Evolutionary conservation across 257 asterid genomes (phyloP).

Genomic region (Plantago major): DNA sequence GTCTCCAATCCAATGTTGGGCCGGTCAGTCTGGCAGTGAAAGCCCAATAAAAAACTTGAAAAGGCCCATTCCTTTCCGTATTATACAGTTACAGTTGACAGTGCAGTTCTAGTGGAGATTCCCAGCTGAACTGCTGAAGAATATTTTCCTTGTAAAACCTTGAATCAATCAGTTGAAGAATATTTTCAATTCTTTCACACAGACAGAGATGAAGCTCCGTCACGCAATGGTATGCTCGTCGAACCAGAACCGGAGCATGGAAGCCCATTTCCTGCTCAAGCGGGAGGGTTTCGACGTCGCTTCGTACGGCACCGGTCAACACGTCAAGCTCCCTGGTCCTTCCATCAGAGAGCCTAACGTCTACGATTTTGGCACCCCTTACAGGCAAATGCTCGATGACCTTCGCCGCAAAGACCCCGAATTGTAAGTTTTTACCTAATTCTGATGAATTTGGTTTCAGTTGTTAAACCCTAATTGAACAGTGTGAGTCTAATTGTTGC

Average conservation of each 20-base stretch:
- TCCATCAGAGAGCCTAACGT: conserved; percentile 96
- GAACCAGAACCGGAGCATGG: conserved; percentile 99
- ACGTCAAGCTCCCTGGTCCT: conserved; percentile 99
- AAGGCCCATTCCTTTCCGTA: background rate
- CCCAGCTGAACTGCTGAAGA: too few relatives aligned
- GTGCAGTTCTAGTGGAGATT: too few relatives aligned
- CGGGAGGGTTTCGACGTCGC: conserved; percentile 87
- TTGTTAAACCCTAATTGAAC: background rate
- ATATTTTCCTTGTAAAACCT: too few relatives aligned
- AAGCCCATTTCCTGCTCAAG: conserved; percentile 79
- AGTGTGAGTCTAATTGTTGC: background rate
- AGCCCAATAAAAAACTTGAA: background rate
- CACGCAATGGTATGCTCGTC: conserved; percentile 98
- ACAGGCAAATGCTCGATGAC: conserved; percentile 89
- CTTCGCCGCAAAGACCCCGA: conserved; percentile 98
- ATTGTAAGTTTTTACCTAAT: conserved; percentile 30
- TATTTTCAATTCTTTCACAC: too few relatives aligned
- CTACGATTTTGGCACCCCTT: conserved; percentile 96
- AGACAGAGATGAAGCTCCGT: conserved; percentile 59
- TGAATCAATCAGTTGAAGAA: too few relatives aligned
- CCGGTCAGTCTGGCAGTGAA: too few relatives aligned
- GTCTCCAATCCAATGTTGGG: too few relatives aligned
- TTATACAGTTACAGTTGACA: background rate
- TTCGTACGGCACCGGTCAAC: conserved; percentile 97
- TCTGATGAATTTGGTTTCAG: background rate